Percentiles rank a stretch among this genome's conserved stretches.
These are phyloP conservation scores for Boechera retrofracta DNA, from an alignment of 345 rosid genomes.

Conservation along the genomic window DNA sequence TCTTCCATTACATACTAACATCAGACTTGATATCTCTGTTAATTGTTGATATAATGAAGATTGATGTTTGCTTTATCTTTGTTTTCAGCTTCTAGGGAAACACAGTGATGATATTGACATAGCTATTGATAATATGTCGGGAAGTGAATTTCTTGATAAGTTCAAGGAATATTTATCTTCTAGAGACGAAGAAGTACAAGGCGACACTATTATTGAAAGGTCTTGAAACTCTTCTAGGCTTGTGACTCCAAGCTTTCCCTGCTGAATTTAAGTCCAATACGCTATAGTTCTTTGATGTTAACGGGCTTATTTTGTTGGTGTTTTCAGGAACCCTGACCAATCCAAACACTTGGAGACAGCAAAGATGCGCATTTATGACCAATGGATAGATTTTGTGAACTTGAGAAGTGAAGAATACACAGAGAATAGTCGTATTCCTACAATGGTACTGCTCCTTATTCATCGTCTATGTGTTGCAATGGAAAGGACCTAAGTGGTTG, in stretches of 20 bases:
- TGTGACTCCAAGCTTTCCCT: conserved; percentile 1
- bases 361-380: conserved; percentile 78
- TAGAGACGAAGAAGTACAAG: conserved; percentile 68
- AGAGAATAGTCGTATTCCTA: conserved; percentile 87
- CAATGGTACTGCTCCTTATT: conserved; percentile 56
- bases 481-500: conserved; percentile 2
- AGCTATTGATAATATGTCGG: conserved; percentile 84
- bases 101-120: conserved; percentile 91
- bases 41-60: background rate
- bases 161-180: conserved; percentile 67
- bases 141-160: conserved; percentile 80
- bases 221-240: conserved; percentile 28
- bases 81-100: conserved; percentile 83
- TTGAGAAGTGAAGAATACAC: conserved; percentile 86
- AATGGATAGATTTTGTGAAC: conserved; percentile 97
- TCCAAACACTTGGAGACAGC: conserved; percentile 98
- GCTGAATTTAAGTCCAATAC: background rate
- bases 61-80: conserved; percentile 3
- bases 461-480: background rate
- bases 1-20: background rate
- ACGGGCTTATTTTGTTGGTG: conserved; percentile 1
- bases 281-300: conserved; percentile 1
- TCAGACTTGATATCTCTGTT: background rate
- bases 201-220: conserved; percentile 77
- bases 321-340: conserved; percentile 90